A percentile compares a stretch with the other conserved stretches of the same genome.
phyloP scores from a whole-genome alignment of 495 filamentous ascomycete species.

The Cairneyella variabilis region DNA sequence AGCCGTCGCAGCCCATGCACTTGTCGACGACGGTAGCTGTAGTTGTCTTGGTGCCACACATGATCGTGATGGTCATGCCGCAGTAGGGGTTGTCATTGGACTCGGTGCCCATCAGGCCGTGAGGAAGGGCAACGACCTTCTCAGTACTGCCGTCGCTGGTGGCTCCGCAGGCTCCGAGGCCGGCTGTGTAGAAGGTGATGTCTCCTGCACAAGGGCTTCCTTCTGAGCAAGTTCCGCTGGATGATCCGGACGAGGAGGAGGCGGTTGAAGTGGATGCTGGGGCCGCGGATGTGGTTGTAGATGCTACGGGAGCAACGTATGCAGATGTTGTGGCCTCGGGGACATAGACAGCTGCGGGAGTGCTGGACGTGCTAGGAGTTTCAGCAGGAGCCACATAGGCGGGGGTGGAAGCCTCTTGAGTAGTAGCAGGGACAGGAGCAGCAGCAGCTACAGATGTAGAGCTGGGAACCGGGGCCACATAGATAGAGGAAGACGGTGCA shows the following conservation, averaged over 20 bases:
- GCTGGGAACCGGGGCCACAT: slow-evolving; percentile 18
- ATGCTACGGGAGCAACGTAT: slow-evolving; percentile 16
- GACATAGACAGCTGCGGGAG: not conserved
- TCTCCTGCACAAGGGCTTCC: slow-evolving; percentile 25
- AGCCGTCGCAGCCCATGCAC: slow-evolving; percentile 60
- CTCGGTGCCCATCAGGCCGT: slow-evolving; percentile 47
- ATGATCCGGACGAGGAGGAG: slow-evolving; percentile 11
- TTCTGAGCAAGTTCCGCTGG: slow-evolving; percentile 8
- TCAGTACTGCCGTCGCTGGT: slow-evolving; percentile 19
- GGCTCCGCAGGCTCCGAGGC: slow-evolving; percentile 24
- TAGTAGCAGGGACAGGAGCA: not conserved
- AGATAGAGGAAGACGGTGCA: slow-evolving; percentile 13
- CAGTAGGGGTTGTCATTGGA: slow-evolving; percentile 57
- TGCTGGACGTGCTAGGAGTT: slow-evolving; percentile 4
- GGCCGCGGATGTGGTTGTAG: slow-evolving; percentile 22
- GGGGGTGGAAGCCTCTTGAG: not conserved
- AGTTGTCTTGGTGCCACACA: slow-evolving; percentile 44
- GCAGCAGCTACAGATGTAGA: slow-evolving; percentile 17
- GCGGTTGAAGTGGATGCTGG: not conserved
- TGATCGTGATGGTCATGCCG: slow-evolving; percentile 61
- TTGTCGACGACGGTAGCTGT: slow-evolving; percentile 64
- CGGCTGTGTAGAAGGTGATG: slow-evolving; percentile 25
- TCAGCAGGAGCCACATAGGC: slow-evolving; percentile 8
- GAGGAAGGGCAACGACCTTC: slow-evolving; percentile 24
- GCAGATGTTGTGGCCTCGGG: not conserved